Conservation (phyloP, 2,329 filamentous ascomycete genomes). For the Allantophomopsis cytisporea region DNA sequence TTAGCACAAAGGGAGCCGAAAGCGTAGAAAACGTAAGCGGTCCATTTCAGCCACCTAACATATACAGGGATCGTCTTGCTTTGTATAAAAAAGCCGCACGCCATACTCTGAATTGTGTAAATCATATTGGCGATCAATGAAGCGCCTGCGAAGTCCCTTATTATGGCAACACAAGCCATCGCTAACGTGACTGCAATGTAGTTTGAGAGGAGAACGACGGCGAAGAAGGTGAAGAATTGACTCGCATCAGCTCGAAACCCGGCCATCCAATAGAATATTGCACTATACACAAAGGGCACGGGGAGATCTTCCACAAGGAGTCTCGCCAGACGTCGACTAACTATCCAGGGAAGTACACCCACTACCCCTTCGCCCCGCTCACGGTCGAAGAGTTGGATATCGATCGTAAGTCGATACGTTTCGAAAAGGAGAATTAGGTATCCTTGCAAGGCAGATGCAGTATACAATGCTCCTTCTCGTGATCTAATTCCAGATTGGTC, state of each 20-base stretch:
- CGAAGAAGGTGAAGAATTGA: conserved; percentile 62
- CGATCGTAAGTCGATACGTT: conserved; percentile 59
- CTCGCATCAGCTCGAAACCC: conserved; percentile 50
- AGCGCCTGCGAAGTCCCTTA: conserved; percentile 55
- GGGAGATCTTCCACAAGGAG: conserved; percentile 60
- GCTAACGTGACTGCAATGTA: conserved; percentile 64
- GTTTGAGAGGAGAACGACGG: conserved; percentile 53
- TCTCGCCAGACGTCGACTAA: conserved; percentile 56
- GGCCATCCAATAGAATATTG: conserved; percentile 68
- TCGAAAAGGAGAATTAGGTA: conserved; percentile 69
- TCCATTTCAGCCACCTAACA: conserved; percentile 65
- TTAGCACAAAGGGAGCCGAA: conserved; percentile 61
- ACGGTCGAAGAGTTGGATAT: conserved; percentile 65
- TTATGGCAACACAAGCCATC: conserved; percentile 50
- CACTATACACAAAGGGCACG: conserved; percentile 55
- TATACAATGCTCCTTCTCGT: conserved; percentile 60
- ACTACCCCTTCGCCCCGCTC: conserved; percentile 63
- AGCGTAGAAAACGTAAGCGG: conserved; percentile 51
- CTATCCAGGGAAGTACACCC: conserved; percentile 51
- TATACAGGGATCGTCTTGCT: conserved; percentile 61
- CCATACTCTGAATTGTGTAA: conserved; percentile 62
- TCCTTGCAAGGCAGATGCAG: conserved; percentile 56
- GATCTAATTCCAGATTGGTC: conserved; percentile 62
- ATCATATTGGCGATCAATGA: conserved; percentile 59
- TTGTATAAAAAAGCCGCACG: conserved; percentile 67